Percentiles rank a stretch among this genome's conserved stretches.
phyloP scores from a whole-genome alignment of 345 rosid genomes.

The Eucalyptus urophylla region DNA sequence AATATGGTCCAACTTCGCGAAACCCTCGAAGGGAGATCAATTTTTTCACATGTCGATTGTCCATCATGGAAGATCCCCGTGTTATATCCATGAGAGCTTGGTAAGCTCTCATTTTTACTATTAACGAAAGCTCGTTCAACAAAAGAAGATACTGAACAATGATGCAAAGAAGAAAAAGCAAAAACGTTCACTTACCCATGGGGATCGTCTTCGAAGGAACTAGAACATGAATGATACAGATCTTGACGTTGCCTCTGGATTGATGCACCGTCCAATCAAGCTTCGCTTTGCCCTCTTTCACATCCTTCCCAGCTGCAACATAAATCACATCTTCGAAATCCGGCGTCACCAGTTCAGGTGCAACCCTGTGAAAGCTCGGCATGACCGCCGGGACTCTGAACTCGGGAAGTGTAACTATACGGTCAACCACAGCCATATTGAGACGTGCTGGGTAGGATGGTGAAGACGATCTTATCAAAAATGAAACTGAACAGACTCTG shows the following conservation, averaged over 20 bases:
- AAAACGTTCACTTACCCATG: no score
- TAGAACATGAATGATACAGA: no score
- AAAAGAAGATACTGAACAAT: no score
- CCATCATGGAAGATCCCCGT: neutral
- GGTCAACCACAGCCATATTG: neutral
- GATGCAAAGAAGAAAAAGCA: no score
- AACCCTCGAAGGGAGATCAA: neutral
- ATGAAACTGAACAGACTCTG: neutral
- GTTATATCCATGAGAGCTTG: neutral
- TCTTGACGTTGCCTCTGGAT: no score
- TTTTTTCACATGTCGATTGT: neutral
- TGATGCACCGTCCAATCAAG: no score
- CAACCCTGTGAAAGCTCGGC: conserved; percentile 14
- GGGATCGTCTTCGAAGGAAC: no score
- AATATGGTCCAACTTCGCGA: neutral
- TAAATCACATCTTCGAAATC: conserved; percentile 50
- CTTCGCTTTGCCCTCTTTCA: neutral
- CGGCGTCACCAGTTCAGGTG: conserved; percentile 17
- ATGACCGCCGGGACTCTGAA: conserved; percentile 13
- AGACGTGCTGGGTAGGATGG: neutral
- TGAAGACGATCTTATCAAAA: neutral
- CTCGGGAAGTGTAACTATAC: conserved; percentile 11
- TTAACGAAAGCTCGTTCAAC: no score
- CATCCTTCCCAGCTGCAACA: conserved; percentile 56
- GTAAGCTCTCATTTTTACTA: neutral